Evolutionary conservation across 129 eudicot species (phyloP).

Genomic region (Deinandra increscens): DNA sequence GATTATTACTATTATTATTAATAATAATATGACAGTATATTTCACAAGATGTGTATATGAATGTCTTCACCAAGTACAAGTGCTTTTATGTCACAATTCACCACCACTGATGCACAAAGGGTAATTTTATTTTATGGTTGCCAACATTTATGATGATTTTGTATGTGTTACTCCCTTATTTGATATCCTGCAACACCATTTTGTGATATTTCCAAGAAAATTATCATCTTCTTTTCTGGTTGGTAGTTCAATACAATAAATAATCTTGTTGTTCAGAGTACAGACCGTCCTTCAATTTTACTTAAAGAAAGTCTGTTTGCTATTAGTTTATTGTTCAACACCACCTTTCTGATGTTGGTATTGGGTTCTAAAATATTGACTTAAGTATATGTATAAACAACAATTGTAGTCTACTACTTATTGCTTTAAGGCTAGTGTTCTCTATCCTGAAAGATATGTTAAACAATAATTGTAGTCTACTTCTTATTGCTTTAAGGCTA

Average conservation of each 20-base stretch:
- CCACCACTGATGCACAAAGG: slow-evolving; percentile 1
- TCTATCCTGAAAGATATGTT: too few relatives aligned
- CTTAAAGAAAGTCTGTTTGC: not conserved
- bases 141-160: not conserved
- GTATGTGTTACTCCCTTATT: not conserved
- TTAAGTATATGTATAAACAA: not conserved
- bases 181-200: not conserved
- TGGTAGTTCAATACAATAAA: not conserved
- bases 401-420: too few relatives aligned
- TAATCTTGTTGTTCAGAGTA: too few relatives aligned
- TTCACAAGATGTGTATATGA: not conserved
- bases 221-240: not conserved
- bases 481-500: too few relatives aligned
- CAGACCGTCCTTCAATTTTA: not conserved
- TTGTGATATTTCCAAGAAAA: not conserved
- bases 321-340: not conserved
- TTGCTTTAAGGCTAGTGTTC: not conserved
- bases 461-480: too few relatives aligned
- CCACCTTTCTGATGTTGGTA: not conserved
- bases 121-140: slow-evolving; percentile 1
- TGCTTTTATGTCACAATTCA: not conserved
- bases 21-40: too few relatives aligned
- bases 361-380: not conserved
- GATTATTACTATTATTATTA: not conserved
- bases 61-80: not conserved